Evolutionary conservation across 441 rosid genomes (phyloP), one percentile per base, ranked within the genome.

Genomic region (Mallotus japonicus): DNA sequence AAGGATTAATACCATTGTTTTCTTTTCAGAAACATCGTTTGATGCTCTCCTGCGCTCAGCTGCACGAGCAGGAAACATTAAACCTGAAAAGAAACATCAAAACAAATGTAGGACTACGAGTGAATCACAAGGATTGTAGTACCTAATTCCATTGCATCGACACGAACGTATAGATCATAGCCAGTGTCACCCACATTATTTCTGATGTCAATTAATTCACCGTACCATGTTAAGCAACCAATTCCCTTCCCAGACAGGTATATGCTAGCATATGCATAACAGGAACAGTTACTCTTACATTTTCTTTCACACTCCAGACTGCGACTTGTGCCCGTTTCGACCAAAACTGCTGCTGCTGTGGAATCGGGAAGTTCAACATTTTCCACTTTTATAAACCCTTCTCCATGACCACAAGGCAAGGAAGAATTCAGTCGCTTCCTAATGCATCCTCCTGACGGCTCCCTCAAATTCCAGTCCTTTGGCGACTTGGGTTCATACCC

Each of bases 251-350:
- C 73, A 17, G 74, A 59, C 10, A 55, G 47, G 7, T 57, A 1
- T 2, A 69, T 20, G 53, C 54, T 40, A 54, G 50, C 49, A 57
- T 69, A 69, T 69, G 73, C 64, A 57, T 64, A 57, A 53, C 84
- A 80, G 5, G 83, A 77, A 42, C 74, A 78, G 46, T n/a, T n/a
- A n/a, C n/a, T n/a, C n/a, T 32, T 62, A 70, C 82, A 82, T 64
- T 42, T 11, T 6, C n/a, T 4, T 64, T 73, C 60, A 72, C 86
- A 80, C 8, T 72, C 71, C 0, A 3, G 28, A 24, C 28, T 24
- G 28, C 28, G 28, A 24, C 28, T 24, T 24, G 1, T 24, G 28
- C 28, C 28, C 28, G 1, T 24, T 24, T 24, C 28, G 28, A 24
- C 28, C 28, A 24, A 0, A 24, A 24, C 28, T 24, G 28, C 28